Percentiles rank a stretch among this genome's conserved stretches.
Conservation (phyloP, 2,329 filamentous ascomycete species). For the Aaosphaeria arxii region DNA sequence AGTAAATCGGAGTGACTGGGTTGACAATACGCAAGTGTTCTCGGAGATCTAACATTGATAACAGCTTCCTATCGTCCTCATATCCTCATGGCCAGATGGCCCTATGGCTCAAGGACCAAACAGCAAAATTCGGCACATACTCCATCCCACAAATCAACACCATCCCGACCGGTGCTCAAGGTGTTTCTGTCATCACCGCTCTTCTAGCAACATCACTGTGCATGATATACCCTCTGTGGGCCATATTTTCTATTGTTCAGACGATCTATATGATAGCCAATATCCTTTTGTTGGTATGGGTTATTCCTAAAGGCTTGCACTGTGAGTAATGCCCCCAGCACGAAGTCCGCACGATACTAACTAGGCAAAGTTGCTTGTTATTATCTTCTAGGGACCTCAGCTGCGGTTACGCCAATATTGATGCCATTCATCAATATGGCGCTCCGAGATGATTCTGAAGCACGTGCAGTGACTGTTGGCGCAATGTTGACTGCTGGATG, state of each 20-base stretch:
- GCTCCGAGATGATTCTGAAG: constrained; percentile 45
- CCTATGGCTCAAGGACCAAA: constrained; percentile 52
- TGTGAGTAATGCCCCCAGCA: constrained; percentile 15
- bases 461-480: constrained; percentile 49
- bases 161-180: constrained; percentile 49
- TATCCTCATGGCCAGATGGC: constrained; percentile 52
- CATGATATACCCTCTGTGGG: constrained; percentile 51
- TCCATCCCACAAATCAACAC: constrained; percentile 50
- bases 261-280: constrained; percentile 43
- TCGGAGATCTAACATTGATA: no score
- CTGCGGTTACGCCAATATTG: constrained; percentile 32
- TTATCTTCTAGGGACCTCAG: constrained; percentile 33
- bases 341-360: neutral
- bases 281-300: constrained; percentile 49
- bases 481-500: constrained; percentile 41
- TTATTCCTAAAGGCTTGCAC: constrained; percentile 46
- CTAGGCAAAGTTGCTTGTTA: constrained; percentile 26
- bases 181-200: constrained; percentile 48
- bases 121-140: constrained; percentile 35
- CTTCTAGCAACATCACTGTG: constrained; percentile 52
- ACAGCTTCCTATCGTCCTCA: constrained; percentile 29
- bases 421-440: constrained; percentile 39
- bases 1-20: constrained; percentile 12
- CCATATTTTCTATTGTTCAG: constrained; percentile 45
- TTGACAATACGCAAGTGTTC: no score